These are phyloP conservation scores for Boletus sp. DNA, from an alignment of 768 basidiomycete species.

Conservation along the genomic window DNA sequence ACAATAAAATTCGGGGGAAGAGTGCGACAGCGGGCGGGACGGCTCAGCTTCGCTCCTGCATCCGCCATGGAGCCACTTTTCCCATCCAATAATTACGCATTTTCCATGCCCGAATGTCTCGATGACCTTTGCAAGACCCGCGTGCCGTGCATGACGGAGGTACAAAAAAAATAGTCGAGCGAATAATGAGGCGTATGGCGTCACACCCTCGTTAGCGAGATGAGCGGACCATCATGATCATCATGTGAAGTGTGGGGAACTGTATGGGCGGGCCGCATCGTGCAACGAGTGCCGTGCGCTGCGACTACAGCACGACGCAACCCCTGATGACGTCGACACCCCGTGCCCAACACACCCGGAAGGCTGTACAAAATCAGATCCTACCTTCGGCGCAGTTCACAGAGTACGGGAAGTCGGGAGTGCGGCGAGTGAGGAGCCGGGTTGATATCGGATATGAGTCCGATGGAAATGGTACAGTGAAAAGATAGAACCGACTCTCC, in stretches of 20 bases:
- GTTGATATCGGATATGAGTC: conserved; percentile 8
- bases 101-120: neutral
- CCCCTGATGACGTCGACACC: conserved; percentile 22
- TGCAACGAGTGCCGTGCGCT: neutral
- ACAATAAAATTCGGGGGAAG: too few species aligned
- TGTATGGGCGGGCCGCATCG: neutral
- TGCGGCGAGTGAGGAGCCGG: conserved; percentile 6
- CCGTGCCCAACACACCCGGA: conserved; percentile 2
- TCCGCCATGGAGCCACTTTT: conserved; percentile 11
- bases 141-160: conserved; percentile 5
- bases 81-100: neutral
- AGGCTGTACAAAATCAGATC: conserved; percentile 2
- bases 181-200: conserved; percentile 5
- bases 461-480: conserved; percentile 5
- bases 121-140: conserved; percentile 3
- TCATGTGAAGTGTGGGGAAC: conserved; percentile 8
- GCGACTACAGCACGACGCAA: neutral
- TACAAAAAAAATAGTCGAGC: neutral
- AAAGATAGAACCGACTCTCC: neutral
- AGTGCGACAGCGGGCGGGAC: neutral
- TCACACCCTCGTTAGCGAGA: conserved; percentile 14
- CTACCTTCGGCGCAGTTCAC: neutral
- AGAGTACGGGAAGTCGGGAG: neutral
- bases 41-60: conserved; percentile 8
- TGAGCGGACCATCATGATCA: neutral